These are phyloP conservation scores for Rhodotorula sp. DNA, from an alignment of 1,284 basidiomycete species.

Conservation along the genomic window DNA sequence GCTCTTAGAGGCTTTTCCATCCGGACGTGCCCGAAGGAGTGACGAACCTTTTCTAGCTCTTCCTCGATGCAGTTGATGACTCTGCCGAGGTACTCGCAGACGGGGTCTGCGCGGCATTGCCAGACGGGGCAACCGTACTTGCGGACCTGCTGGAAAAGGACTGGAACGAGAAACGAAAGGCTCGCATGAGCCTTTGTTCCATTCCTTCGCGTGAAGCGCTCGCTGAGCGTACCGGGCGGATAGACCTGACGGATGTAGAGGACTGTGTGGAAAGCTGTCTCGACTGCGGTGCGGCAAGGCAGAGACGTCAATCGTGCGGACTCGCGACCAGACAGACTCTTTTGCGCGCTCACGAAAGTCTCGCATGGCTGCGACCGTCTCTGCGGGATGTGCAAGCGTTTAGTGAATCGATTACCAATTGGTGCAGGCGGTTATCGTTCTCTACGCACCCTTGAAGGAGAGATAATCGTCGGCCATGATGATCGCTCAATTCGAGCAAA, in stretches of 20 bases:
- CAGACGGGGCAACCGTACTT: conserved; percentile 87
- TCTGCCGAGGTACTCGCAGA: conserved; percentile 82
- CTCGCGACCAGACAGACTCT: no score
- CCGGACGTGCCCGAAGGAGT: conserved; percentile 12
- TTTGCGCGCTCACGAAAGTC: conserved; percentile 38
- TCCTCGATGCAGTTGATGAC: conserved; percentile 70
- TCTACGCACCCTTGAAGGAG: no score
- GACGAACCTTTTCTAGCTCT: conserved; percentile 65
- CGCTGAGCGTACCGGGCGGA: conserved; percentile 55
- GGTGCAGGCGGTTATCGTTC: no score
- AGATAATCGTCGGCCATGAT: no score
- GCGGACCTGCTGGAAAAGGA: conserved; percentile 78
- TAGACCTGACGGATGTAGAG: conserved; percentile 87
- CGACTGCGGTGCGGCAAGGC: conserved; percentile 59
- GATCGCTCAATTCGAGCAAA: no score
- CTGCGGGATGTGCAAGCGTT: background rate
- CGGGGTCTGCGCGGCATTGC: conserved; percentile 80
- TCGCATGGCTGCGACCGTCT: conserved; percentile 33
- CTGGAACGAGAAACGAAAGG: conserved; percentile 44
- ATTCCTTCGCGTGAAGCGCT: background rate
- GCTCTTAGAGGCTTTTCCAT: background rate
- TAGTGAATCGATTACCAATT: background rate
- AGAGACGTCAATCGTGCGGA: background rate
- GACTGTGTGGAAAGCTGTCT: conserved; percentile 87
- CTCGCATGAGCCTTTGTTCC: background rate